Conservation (phyloP, 345 rosid species). For the Hibiscus syriacus region DNA sequence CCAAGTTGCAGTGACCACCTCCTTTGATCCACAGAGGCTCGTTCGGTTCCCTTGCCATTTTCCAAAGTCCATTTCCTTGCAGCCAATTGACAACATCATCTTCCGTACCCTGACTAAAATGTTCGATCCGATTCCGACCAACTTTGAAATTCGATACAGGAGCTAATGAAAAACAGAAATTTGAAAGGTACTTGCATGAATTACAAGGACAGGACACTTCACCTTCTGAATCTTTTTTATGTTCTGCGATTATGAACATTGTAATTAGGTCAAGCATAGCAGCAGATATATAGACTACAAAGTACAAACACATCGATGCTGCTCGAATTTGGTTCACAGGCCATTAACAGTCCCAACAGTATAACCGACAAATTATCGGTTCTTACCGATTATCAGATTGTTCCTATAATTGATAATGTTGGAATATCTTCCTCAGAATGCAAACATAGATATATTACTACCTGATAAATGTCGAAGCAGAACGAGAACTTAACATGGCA, state of each 20-base stretch:
- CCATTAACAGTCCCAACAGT: neutral
- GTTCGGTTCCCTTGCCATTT: slow-evolving; percentile 79
- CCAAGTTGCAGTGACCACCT: slow-evolving; percentile 97
- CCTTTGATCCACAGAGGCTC: slow-evolving; percentile 99
- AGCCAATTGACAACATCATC: slow-evolving; percentile 98
- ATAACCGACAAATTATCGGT: neutral
- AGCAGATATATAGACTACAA: neutral
- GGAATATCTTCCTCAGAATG: neutral
- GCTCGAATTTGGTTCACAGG: slow-evolving; percentile 1
- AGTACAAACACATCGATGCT: neutral
- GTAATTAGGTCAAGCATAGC: slow-evolving; percentile 1
- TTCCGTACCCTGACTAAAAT: slow-evolving; percentile 68
- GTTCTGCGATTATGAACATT: slow-evolving; percentile 46
- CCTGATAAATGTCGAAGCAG: slow-evolving; percentile 94
- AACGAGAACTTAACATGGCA: slow-evolving; percentile 85
- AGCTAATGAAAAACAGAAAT: no score
- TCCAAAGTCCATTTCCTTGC: slow-evolving; percentile 90
- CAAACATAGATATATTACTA: slow-evolving; percentile 9
- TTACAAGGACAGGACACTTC: slow-evolving; percentile 88
- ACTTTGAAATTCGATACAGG: neutral
- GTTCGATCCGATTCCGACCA: neutral
- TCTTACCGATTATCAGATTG: neutral
- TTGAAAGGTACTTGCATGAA: slow-evolving; percentile 54
- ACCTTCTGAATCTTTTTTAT: slow-evolving; percentile 79
- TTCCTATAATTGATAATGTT: neutral